A percentile compares a stretch with the other conserved stretches of the same genome.
Evolutionary conservation across 805 yeast species (phyloP).

Genomic region (Wickerhamia fluorescens): DNA sequence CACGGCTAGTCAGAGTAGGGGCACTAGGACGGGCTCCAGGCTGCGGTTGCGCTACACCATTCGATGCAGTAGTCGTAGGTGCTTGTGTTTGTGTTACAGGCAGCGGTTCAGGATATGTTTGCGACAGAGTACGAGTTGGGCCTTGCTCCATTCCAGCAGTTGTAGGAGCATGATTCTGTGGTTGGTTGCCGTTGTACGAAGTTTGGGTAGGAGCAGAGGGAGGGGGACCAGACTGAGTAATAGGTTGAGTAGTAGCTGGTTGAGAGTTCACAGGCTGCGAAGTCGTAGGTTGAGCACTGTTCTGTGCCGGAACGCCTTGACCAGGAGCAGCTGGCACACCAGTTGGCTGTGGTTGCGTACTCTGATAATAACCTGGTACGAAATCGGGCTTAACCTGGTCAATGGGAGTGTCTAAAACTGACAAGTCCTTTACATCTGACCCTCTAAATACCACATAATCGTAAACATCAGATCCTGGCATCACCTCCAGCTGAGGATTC

Average conservation of each 20-base stretch:
- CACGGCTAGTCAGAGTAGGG: constrained; percentile 1
- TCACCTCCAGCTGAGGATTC: constrained; percentile 64
- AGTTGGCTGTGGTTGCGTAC: constrained; percentile 4
- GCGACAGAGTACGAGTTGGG: constrained; percentile 9
- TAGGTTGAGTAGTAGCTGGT: constrained; percentile 7
- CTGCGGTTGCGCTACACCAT: constrained; percentile 9
- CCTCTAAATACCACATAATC: constrained; percentile 84
- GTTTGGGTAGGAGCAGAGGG: constrained; percentile 15
- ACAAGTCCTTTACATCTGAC: constrained; percentile 82
- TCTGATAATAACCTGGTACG: constrained; percentile 11
- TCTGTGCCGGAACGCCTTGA: constrained; percentile 1
- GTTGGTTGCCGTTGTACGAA: too few relatives aligned
- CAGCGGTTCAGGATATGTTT: constrained; percentile 5
- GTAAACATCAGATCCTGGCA: constrained; percentile 62
- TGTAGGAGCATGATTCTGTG: neutral
- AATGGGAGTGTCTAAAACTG: constrained; percentile 67
- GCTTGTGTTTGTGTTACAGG: constrained; percentile 4
- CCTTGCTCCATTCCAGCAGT: constrained; percentile 8
- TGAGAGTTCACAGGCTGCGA: constrained; percentile 5
- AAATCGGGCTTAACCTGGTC: constrained; percentile 56
- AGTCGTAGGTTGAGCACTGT: constrained; percentile 3
- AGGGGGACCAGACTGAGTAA: constrained; percentile 5
- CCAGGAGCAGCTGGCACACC: constrained; percentile 4
- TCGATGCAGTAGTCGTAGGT: constrained; percentile 6
- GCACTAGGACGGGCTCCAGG: constrained; percentile 9